Base-by-base conservation (phyloP, 495 filamentous ascomycete species). In the Emericellopsis terricola region DNA sequence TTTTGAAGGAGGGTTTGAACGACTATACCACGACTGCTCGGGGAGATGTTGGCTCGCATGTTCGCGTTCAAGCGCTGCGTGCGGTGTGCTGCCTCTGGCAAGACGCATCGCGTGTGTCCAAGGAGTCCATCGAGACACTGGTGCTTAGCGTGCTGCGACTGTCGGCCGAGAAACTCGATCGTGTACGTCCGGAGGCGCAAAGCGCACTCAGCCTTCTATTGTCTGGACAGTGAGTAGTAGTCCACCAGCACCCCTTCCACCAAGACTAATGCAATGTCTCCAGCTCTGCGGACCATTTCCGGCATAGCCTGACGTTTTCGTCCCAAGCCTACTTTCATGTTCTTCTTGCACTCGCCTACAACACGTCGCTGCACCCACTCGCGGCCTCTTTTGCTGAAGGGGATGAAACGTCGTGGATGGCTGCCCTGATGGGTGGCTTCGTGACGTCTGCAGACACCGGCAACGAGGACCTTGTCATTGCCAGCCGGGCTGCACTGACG, bases 11-110 rank as follows among this genome's bases (percentile, higher is more conserved):
- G 42, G 76, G 62, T 8, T 49, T 96, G 28, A 78, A 89, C 36
- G 86, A 99, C 47, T 94, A 96, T 42, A 85, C 81, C 0, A 81
- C 79, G 8, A 84, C 80, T 43, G 67, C 79, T 27, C 65, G 83
- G 7, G 91, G 89, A 9, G 89, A 99, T 46, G 64, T 94, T 35
- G 89, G 89, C 3, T 91, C 83, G 2, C 67, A 78, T 19, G 77
- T 87, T 9, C 64, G 89, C 9, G 46, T 83, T 10, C 78, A 85
- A 45, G 86, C 81, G 19, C 64, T 94, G 15, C 64, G 68, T 41
- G 75, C 74, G 2, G 63, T 69, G 1, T 58, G 53, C 20, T 51
- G 47, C 4, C 32, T 66, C 19, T 64, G 62, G 62, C 39, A 44
- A 19, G 30, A 24, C 4, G 30, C 37, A 23, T 30, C 36, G 14